Percentiles rank a stretch among this genome's conserved stretches.
Conservation (phyloP, 2,329 filamentous ascomycete species). For the Pestalotiopsis sp. region DNA sequence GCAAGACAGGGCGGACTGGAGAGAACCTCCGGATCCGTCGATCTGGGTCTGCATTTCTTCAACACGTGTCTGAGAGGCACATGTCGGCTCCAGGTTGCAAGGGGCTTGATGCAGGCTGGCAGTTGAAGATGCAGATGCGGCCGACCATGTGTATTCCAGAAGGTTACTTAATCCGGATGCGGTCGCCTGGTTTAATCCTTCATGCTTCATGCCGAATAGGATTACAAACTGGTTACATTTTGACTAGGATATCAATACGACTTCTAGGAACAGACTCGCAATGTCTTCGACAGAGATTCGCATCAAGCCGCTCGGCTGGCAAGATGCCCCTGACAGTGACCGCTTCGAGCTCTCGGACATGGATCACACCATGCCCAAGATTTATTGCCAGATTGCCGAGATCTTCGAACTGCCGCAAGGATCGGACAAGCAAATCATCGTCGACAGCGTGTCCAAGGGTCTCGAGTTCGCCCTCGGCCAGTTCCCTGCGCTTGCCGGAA, state of each 20-base stretch:
- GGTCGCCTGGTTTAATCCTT: background rate
- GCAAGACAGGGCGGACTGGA: background rate
- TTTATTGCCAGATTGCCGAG: conserved; percentile 21
- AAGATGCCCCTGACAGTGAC: background rate
- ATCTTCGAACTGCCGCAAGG: conserved; percentile 17
- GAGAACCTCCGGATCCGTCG: background rate
- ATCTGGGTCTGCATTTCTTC: background rate
- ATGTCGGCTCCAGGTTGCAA: background rate
- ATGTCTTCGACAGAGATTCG: background rate
- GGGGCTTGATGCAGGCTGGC: background rate
- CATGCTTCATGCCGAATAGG: background rate
- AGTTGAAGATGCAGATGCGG: too few species aligned
- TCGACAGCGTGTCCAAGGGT: conserved; percentile 17
- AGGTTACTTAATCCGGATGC: background rate
- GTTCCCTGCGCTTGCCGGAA: conserved; percentile 19
- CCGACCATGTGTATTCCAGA: background rate
- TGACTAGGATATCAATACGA: background rate
- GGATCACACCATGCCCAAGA: conserved; percentile 31
- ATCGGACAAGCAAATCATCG: conserved; percentile 13
- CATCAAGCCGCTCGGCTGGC: background rate
- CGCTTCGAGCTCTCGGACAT: conserved; percentile 24
- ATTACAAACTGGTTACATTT: background rate
- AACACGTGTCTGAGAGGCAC: background rate
- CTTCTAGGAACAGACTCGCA: background rate
- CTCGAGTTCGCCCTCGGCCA: conserved; percentile 20